phyloP scores from a whole-genome alignment of 768 basidiomycete species.

The Boletus vermiculosoides region DNA sequence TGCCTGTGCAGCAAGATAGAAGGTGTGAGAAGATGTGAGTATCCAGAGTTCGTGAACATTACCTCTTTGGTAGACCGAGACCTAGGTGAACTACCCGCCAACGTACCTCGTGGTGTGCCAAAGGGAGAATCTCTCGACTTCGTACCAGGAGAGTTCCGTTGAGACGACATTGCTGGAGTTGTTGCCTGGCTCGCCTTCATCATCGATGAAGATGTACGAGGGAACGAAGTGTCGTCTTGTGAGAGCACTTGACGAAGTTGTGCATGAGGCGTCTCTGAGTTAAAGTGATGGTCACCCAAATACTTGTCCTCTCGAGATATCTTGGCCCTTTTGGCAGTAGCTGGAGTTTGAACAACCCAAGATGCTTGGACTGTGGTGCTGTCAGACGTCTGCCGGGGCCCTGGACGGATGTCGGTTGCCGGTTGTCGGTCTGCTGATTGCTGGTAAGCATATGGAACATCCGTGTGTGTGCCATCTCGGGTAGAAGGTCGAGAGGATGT shows the following conservation, averaged over 20 bases:
- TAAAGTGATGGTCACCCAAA: constrained; percentile 17
- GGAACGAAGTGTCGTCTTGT: constrained; percentile 26
- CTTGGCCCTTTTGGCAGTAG: constrained; percentile 17
- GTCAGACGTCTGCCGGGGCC: constrained; percentile 16
- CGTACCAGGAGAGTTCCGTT: constrained; percentile 24
- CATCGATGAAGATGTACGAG: constrained; percentile 26
- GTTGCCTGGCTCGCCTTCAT: constrained; percentile 27
- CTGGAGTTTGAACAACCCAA: constrained; percentile 34
- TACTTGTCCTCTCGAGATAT: constrained; percentile 33
- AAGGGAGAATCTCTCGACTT: constrained; percentile 16
- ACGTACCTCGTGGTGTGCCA: constrained; percentile 24
- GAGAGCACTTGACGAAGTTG: constrained; percentile 36
- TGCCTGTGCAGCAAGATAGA: constrained; percentile 9
- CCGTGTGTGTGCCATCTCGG: constrained; percentile 20
- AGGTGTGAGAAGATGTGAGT: constrained; percentile 9
- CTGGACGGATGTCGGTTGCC: constrained; percentile 8
- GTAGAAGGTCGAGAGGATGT: constrained; percentile 30
- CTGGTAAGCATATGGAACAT: constrained; percentile 5
- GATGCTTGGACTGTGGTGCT: constrained; percentile 28
- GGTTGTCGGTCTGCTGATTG: constrained; percentile 15
- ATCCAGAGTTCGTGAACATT: background rate
- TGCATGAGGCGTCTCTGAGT: constrained; percentile 23
- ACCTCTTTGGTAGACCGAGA: constrained; percentile 28
- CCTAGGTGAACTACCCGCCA: constrained; percentile 24
- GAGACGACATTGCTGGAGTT: constrained; percentile 24